phyloP scores from a whole-genome alignment of 257 asterid species.

The Buddleja alternifolia region DNA sequence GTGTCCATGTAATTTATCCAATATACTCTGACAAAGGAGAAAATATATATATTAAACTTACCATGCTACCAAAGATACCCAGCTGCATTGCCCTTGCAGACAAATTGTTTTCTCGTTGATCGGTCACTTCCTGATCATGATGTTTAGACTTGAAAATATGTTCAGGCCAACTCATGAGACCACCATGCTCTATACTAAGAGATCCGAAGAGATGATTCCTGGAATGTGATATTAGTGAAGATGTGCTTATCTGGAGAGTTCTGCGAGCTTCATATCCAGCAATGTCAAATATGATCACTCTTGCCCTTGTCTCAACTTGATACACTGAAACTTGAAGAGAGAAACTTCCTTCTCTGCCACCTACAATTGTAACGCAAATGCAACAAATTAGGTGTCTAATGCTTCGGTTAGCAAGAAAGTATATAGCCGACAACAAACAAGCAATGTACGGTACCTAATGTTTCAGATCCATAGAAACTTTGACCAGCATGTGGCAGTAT shows the following conservation, averaged over 20 bases:
- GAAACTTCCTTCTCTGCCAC: constrained; percentile 55
- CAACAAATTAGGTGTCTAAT: background rate
- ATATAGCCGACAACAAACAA: constrained; percentile 12
- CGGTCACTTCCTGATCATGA: constrained; percentile 36
- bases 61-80: constrained; percentile 81
- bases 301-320: constrained; percentile 78
- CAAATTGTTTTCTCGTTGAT: constrained; percentile 48
- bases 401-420: background rate
- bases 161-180: constrained; percentile 88
- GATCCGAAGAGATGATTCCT: constrained; percentile 55
- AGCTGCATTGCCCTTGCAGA: constrained; percentile 84
- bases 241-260: constrained; percentile 56
- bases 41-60: constrained; percentile 35
- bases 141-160: constrained; percentile 36
- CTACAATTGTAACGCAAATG: constrained; percentile 33
- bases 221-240: constrained; percentile 53
- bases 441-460: constrained; percentile 51
- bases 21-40: background rate
- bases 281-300: constrained; percentile 67
- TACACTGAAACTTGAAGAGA: constrained; percentile 50
- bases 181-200: constrained; percentile 47
- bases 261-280: constrained; percentile 61
- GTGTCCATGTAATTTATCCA: too few relatives aligned
- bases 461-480: constrained; percentile 51
- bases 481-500: constrained; percentile 59